A percentile compares a stretch with the other conserved stretches of the same genome.
Conservation (phyloP, 1,284 basidiomycete genomes). For the Volvariella surrecta region DNA sequence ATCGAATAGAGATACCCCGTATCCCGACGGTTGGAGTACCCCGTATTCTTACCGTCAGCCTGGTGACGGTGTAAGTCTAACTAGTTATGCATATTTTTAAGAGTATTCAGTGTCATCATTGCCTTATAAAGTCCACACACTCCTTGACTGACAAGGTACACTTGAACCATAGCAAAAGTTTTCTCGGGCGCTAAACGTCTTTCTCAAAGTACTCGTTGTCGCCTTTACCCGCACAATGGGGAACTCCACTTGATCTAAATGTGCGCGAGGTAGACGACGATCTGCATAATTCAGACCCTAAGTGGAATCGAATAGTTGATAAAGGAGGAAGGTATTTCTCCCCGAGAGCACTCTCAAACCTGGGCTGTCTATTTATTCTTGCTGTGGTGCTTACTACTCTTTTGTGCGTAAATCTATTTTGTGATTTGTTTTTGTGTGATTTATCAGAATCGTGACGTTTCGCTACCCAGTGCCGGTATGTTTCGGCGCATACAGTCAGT, state of each 20-base stretch:
- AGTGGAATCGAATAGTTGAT: background rate
- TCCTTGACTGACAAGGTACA: slow-evolving; percentile 43
- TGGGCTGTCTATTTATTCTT: background rate
- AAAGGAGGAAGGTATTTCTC: slow-evolving; percentile 1
- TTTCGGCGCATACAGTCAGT: slow-evolving; percentile 13
- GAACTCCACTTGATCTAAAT: background rate
- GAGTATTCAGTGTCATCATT: background rate
- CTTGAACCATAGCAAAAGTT: slow-evolving; percentile 2
- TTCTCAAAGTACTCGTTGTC: background rate
- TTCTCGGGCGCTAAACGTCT: background rate
- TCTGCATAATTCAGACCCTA: background rate
- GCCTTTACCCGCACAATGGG: background rate
- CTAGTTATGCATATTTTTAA: background rate
- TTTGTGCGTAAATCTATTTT: slow-evolving; percentile 17
- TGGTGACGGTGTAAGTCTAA: background rate
- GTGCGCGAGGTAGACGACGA: background rate
- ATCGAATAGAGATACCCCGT: background rate
- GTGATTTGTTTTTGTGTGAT: slow-evolving; percentile 77
- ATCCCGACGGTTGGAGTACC: background rate
- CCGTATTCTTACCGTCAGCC: background rate
- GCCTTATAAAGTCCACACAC: slow-evolving; percentile 9
- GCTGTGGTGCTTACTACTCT: background rate
- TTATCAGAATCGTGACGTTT: slow-evolving; percentile 29
- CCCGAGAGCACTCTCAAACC: background rate
- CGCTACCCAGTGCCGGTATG: slow-evolving; percentile 22